Conservation (phyloP, 257 asterid species). For the Salvia rosmarinus region DNA sequence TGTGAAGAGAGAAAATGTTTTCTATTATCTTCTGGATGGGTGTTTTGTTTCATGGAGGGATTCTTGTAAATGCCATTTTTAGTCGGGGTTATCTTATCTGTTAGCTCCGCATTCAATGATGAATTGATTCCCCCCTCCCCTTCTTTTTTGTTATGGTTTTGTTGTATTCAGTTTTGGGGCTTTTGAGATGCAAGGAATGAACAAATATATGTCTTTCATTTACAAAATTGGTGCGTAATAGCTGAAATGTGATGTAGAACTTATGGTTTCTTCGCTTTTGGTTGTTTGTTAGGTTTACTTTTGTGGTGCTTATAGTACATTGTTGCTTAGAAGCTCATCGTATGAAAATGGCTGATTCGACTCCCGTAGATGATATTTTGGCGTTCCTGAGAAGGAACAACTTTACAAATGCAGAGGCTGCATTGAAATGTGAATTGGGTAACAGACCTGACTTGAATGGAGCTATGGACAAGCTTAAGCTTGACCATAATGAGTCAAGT, state of each 20-base stretch:
- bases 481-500: constrained; percentile 53
- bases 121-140: neutral
- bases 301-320: constrained; percentile 38
- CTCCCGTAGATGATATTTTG: constrained; percentile 68
- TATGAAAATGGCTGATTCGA: constrained; percentile 68
- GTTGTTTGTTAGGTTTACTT: constrained; percentile 51
- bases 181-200: constrained; percentile 4
- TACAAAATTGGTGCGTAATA: neutral
- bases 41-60: constrained; percentile 23
- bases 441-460: constrained; percentile 66
- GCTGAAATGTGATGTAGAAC: constrained; percentile 16
- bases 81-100: too few species aligned
- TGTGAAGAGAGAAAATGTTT: constrained; percentile 18
- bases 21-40: constrained; percentile 13
- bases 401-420: constrained; percentile 81
- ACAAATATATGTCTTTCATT: constrained; percentile 10
- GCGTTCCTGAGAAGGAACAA: constrained; percentile 75
- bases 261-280: constrained; percentile 28
- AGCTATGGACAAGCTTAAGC: constrained; percentile 56
- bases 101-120: constrained; percentile 16
- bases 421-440: constrained; percentile 71
- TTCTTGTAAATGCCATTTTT: constrained; percentile 33
- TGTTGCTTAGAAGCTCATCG: constrained; percentile 31
- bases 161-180: constrained; percentile 12
- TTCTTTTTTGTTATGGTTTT: too few species aligned